phyloP scores from a whole-genome alignment of 805 yeast genomes.

The Blastobotrys americana region DNA sequence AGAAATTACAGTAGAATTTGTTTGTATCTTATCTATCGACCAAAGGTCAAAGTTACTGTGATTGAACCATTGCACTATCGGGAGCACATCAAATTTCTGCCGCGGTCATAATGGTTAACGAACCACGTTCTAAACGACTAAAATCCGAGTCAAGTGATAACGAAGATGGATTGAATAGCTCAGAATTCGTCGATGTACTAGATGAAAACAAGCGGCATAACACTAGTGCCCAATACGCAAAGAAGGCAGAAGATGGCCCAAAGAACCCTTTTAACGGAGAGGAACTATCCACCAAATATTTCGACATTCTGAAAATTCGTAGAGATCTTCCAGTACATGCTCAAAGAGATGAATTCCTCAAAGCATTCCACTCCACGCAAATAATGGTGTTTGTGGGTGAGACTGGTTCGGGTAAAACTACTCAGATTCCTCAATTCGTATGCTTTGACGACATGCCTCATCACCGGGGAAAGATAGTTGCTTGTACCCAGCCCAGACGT shows the following conservation, averaged over 20 bases:
- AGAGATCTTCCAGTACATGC: conserved; percentile 90
- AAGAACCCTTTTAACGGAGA: conserved; percentile 76
- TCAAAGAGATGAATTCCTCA: conserved; percentile 82
- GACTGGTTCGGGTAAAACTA: conserved; percentile 97
- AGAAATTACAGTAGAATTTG: too few relatives aligned
- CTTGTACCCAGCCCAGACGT: conserved; percentile 94
- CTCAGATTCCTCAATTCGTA: conserved; percentile 96
- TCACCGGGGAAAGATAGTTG: conserved; percentile 72
- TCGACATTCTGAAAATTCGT: conserved; percentile 69
- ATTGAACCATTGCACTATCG: too few relatives aligned
- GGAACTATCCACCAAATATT: conserved; percentile 55
- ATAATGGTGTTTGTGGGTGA: conserved; percentile 98
- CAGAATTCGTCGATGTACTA: not conserved
- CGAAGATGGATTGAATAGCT: too few relatives aligned
- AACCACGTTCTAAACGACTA: too few relatives aligned
- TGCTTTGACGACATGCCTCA: conserved; percentile 90
- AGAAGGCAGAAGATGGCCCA: conserved; percentile 37
- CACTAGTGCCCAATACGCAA: conserved; percentile 31
- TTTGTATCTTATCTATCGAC: too few relatives aligned
- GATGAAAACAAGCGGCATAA: conserved; percentile 23
- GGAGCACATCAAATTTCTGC: too few relatives aligned
- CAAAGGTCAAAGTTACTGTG: too few relatives aligned
- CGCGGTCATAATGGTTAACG: too few relatives aligned
- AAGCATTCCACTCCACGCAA: conserved; percentile 77
- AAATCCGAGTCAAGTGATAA: too few relatives aligned